Base-by-base conservation (phyloP, 2,329 filamentous ascomycete genomes). In the Eurotiales sp. region DNA sequence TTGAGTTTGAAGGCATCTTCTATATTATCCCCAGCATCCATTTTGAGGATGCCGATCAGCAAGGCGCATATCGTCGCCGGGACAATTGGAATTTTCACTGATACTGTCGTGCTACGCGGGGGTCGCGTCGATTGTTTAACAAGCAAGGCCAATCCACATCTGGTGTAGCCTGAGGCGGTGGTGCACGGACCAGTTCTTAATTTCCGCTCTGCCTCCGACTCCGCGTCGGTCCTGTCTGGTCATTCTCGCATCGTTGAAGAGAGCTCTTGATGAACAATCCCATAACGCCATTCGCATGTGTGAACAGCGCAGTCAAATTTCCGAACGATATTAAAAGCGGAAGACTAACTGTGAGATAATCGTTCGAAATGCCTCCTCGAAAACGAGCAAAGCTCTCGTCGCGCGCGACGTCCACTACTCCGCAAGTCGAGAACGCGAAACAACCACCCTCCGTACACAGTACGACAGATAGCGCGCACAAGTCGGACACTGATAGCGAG, bases 381-480 rank as follows among this genome's bases (percentile, higher is more conserved):
- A 90, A 90, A 68, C 86, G 83, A 61, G 77, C 79, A 32, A 85
- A 82, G 61, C 70, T 55, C 58, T 69, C 44, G 55, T 67, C 54
- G 57, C 72, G 65, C 46, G 64, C 58, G 12, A 58, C 64, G 23
- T 65, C 64, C 11, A 59, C 59, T 4, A 61, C 64, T 19, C 57
- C 61, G 6, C 65, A 60, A 43, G 56, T 57, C 19, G 67, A 69
- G 15, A 59, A 55, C 42, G 48, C 59, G 30, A 61, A 60, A 36
- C 58, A 59, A 39, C 62, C 64, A 50, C 58, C 60, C 27, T 59
- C 62, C 44, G 64, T 66, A 10, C 59, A 62, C 36, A 57, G 56
- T 19, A 58, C 62, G 32, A 61, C 59, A 61, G 61, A 68, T 57
- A 55, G 58, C 56, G 55, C 59, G 56, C 50, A 52, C 55, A 64